Base-by-base conservation (phyloP, 139 green algal species). In the Chlamydomonas eustigma region DNA sequence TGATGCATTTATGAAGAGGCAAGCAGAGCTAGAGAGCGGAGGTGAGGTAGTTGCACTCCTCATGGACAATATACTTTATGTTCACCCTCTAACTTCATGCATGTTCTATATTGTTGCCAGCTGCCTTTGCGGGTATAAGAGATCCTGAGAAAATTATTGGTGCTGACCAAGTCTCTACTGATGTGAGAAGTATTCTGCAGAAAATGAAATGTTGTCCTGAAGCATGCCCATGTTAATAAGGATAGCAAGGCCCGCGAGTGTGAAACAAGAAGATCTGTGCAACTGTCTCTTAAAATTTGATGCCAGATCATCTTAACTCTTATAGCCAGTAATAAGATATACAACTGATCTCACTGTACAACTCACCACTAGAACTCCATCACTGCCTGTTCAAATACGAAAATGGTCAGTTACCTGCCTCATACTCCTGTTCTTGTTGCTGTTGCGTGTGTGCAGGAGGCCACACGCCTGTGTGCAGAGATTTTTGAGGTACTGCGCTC, bases 21-120 rank as follows among this genome's bases (percentile, higher is more conserved):
- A 96, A 82, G 90, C 91, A 58, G 91, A 93, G 74, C 81, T 91
- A 51, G 92, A 97, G 80, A 91, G 86, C 71, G 90, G 91, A 85
- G 85, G 85, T 87, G 51, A 39, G 37, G 12, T 30, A 28, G n/a
- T 63, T 63, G 50, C 50, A 63, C 24, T 35, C 25, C 18, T 8
- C 31, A 32, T 44, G 66, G n/a, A 39, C 33, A 32, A 5, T 50
- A 8, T 73, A 8, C 50, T 50, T 34, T 34, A 28, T 39, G 8
- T 18, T 32, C 24, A 32, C 33, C 6, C 4, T 39, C 33, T 35
- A n/a, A 70, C 22, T 18, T 30, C n/a, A 34, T 70, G 63, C 50
- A 63, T 63, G 50, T 63, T 18, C 50, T 18, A 63, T 63, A 24
- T 58, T 6, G 4, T 71, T 4, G 32, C 31, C 85, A 90, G 85